Evolutionary conservation across 2,329 filamentous ascomycete species (phyloP).

Genomic region (Cytospora schulzeri): DNA sequence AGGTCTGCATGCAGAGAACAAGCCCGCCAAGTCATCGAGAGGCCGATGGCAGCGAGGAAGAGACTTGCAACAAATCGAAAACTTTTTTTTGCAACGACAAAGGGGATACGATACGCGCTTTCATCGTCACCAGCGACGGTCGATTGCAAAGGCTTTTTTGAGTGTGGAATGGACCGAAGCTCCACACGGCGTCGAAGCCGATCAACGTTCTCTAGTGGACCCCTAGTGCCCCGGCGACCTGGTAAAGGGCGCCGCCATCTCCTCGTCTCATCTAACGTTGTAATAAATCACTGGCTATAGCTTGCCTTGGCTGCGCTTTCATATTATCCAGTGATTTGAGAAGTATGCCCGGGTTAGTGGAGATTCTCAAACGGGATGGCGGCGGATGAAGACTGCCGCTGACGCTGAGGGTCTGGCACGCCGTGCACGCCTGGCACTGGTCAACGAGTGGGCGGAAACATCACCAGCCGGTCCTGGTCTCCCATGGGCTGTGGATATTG

Average conservation of each 20-base stretch:
- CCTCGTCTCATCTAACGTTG: constrained; percentile 7
- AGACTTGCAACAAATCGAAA: not conserved
- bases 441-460: not conserved
- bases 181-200: constrained; percentile 21
- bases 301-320: constrained; percentile 6
- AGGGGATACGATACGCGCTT: not conserved
- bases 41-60: not conserved
- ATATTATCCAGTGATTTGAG: constrained; percentile 13
- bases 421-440: not conserved
- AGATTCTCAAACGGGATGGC: not conserved
- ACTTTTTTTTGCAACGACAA: not conserved
- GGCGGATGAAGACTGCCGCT: constrained; percentile 2
- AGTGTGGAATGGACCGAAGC: constrained; percentile 20
- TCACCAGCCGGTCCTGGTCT: not conserved
- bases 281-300: not conserved
- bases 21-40: constrained; percentile 1
- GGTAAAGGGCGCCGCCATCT: constrained; percentile 22
- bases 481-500: not conserved
- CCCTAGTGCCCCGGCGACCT: constrained; percentile 24
- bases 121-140: not conserved
- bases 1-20: constrained; percentile 17
- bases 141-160: constrained; percentile 2
- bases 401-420: not conserved
- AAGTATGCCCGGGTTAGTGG: constrained; percentile 8
- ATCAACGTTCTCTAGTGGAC: constrained; percentile 18